phyloP scores from a whole-genome alignment of 805 yeast genomes.

The Yamadazyma olivae region DNA sequence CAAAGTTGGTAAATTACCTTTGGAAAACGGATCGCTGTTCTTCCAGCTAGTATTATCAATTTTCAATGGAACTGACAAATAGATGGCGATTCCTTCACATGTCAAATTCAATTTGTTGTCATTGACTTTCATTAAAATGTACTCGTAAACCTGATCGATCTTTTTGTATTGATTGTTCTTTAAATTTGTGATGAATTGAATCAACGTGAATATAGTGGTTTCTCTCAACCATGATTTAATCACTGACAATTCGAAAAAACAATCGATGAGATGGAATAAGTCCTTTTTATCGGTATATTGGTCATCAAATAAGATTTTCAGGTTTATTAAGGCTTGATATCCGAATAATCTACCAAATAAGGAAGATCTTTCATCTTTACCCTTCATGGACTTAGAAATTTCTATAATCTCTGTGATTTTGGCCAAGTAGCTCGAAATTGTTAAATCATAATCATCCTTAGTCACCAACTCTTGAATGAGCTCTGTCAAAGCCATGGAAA shows the following conservation, averaged over 20 bases:
- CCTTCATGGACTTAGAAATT: constrained; percentile 48
- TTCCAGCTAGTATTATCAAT: constrained; percentile 51
- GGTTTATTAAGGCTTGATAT: constrained; percentile 63
- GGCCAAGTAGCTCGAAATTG: constrained; percentile 31
- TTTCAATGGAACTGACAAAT: constrained; percentile 27
- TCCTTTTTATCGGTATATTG: constrained; percentile 12
- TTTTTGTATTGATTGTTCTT: constrained; percentile 2
- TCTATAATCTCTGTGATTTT: constrained; percentile 37
- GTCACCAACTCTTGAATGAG: constrained; percentile 37
- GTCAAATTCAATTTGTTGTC: constrained; percentile 58
- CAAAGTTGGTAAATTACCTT: constrained; percentile 60
- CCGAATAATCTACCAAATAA: constrained; percentile 87
- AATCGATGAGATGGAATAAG: constrained; percentile 36
- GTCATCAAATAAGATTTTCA: constrained; percentile 26
- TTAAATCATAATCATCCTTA: constrained; percentile 27
- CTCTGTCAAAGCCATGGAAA: constrained; percentile 83
- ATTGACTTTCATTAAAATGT: constrained; percentile 36
- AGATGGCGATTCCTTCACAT: constrained; percentile 78
- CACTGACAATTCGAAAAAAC: constrained; percentile 55
- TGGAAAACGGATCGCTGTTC: constrained; percentile 67
- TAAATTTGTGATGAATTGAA: constrained; percentile 37
- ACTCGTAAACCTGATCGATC: constrained; percentile 17
- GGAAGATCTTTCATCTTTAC: constrained; percentile 77
- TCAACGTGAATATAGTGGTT: constrained; percentile 69
- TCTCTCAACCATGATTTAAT: constrained; percentile 85